Percentiles rank a stretch among this genome's conserved stretches.
Evolutionary conservation across 495 filamentous ascomycete species (phyloP).

Genomic region (Aspergillus haitiensis): DNA sequence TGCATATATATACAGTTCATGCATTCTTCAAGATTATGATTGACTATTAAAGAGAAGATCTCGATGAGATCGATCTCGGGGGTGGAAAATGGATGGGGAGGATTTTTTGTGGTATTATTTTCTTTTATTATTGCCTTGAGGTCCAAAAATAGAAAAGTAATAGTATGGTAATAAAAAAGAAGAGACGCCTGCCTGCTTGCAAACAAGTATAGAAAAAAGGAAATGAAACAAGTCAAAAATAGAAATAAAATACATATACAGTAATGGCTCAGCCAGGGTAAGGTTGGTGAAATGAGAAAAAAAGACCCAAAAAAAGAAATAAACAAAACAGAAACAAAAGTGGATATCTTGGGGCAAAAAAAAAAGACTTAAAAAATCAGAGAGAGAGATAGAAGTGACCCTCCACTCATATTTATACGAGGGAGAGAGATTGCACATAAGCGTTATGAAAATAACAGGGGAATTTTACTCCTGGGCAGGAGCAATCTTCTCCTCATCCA

Average conservation of each 20-base stretch:
- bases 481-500: constrained; percentile 31
- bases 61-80: no score
- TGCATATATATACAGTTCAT: no score
- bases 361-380: constrained; percentile 6
- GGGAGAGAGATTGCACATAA: neutral
- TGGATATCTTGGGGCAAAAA: constrained; percentile 28
- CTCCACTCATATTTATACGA: neutral
- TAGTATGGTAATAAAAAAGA: constrained; percentile 2
- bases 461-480: neutral
- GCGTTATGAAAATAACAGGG: no score
- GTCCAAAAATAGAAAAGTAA: neutral
- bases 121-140: neutral
- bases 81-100: no score
- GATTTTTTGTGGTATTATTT: no score
- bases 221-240: constrained; percentile 4
- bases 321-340: constrained; percentile 18
- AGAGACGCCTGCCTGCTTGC: constrained; percentile 19
- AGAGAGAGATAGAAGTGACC: constrained; percentile 1
- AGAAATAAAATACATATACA: constrained; percentile 17
- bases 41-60: no score
- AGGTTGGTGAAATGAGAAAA: constrained; percentile 1
- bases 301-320: no score
- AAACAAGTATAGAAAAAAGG: constrained; percentile 6
- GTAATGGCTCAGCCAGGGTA: constrained; percentile 24
- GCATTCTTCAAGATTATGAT: no score